Evolutionary conservation across 805 yeast genomes (phyloP).

Genomic region (Tetrapisispora namnaoensis): DNA sequence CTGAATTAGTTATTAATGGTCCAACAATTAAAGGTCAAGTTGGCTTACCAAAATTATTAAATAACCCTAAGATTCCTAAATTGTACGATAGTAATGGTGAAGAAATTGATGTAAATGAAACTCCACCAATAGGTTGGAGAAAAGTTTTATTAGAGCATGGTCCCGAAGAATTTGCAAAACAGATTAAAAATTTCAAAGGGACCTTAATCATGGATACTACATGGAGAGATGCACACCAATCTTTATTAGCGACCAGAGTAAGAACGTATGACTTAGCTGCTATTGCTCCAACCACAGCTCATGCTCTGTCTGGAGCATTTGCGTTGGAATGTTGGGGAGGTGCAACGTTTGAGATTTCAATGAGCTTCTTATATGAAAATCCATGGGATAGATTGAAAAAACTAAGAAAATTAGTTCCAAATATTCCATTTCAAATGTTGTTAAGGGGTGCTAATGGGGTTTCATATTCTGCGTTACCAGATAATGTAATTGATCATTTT

Average conservation of each 20-base stretch:
- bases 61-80: constrained; percentile 65
- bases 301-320: constrained; percentile 79
- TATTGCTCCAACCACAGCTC: constrained; percentile 87
- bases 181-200: constrained; percentile 74
- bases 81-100: constrained; percentile 54
- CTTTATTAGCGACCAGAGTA: constrained; percentile 92
- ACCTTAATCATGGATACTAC: constrained; percentile 93
- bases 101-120: constrained; percentile 43
- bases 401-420: constrained; percentile 83
- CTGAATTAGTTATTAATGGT: constrained; percentile 89
- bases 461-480: constrained; percentile 93
- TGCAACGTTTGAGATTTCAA: constrained; percentile 94
- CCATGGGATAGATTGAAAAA: constrained; percentile 93
- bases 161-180: constrained; percentile 77
- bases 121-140: constrained; percentile 81
- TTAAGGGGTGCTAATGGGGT: constrained; percentile 98
- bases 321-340: constrained; percentile 99
- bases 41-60: constrained; percentile 73
- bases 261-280: constrained; percentile 84
- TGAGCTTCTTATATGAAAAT: constrained; percentile 95
- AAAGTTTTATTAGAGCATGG: constrained; percentile 73
- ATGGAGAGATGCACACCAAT: constrained; percentile 99
- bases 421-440: constrained; percentile 97
- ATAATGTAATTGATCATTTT: constrained; percentile 95
- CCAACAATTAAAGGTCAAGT: constrained; percentile 89